Evolutionary conservation across 768 basidiomycete species (phyloP).

Genomic region (Auricularia sp.): DNA sequence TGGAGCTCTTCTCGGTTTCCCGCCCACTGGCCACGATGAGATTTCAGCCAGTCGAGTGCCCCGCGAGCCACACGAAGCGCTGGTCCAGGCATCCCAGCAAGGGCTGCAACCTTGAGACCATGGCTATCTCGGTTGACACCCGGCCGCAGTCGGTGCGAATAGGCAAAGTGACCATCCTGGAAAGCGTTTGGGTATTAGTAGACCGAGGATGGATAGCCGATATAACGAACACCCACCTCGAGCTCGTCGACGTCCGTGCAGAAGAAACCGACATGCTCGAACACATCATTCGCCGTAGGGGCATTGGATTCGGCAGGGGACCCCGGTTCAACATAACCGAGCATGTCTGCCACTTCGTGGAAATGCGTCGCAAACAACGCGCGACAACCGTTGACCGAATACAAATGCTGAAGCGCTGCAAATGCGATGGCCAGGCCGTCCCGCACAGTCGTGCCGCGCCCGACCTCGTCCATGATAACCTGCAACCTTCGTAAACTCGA

Average conservation of each 20-base stretch:
- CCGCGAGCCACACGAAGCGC: conserved; percentile 52
- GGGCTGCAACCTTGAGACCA: conserved; percentile 77
- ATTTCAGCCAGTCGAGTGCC: conserved; percentile 34
- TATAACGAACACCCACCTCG: conserved; percentile 34
- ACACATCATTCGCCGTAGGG: conserved; percentile 17
- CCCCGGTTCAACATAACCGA: conserved; percentile 45
- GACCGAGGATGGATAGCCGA: not conserved
- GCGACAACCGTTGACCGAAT: conserved; percentile 59
- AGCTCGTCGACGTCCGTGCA: conserved; percentile 81
- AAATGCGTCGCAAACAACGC: conserved; percentile 99
- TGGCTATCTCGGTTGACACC: conserved; percentile 89
- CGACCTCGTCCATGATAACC: conserved; percentile 99
- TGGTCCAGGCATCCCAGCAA: conserved; percentile 70
- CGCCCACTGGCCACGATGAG: conserved; percentile 6
- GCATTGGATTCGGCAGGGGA: conserved; percentile 24
- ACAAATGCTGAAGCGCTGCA: conserved; percentile 75
- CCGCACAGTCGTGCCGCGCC: conserved; percentile 83
- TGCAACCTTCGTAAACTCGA: conserved; percentile 18
- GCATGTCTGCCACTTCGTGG: conserved; percentile 82
- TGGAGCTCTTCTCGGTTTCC: conserved; percentile 8
- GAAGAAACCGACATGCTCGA: conserved; percentile 66
- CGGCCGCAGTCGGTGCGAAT: conserved; percentile 67
- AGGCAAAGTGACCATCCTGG: conserved; percentile 71
- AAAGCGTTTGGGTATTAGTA: not conserved
- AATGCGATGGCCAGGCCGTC: conserved; percentile 94